phyloP scores from a whole-genome alignment of 1,284 basidiomycete species.

The Marasmius tenuissimus region DNA sequence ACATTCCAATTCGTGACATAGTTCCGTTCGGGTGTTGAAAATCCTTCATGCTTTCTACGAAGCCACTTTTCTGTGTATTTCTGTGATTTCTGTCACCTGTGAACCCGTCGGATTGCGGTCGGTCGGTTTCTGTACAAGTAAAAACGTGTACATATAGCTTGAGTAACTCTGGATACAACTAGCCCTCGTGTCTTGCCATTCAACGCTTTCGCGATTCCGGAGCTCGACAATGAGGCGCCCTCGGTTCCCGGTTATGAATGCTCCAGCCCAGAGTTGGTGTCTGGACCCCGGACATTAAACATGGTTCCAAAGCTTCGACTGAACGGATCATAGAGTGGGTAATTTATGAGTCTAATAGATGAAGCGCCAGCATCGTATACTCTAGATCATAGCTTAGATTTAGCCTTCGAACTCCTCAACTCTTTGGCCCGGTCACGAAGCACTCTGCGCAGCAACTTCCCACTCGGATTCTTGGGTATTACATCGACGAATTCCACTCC shows the following conservation, averaged over 20 bases:
- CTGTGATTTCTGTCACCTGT: too few species aligned
- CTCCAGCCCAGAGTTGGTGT: neutral
- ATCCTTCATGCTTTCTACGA: neutral
- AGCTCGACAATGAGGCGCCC: too few species aligned
- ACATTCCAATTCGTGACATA: neutral
- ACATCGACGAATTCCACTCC: slow-evolving; percentile 54
- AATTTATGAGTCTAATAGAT: neutral
- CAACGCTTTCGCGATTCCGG: too few species aligned
- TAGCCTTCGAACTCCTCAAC: slow-evolving; percentile 16
- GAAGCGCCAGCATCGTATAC: neutral
- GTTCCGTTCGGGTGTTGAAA: neutral
- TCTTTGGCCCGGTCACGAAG: slow-evolving; percentile 51
- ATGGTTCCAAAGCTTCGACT: neutral
- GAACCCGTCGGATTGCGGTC: neutral
- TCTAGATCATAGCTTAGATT: neutral
- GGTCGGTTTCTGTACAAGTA: neutral
- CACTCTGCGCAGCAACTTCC: slow-evolving; percentile 56
- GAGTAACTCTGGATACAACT: neutral
- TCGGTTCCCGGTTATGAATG: neutral
- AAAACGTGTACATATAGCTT: neutral
- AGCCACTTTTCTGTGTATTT: neutral
- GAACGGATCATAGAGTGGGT: neutral
- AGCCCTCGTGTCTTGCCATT: too few species aligned
- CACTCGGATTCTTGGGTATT: slow-evolving; percentile 61
- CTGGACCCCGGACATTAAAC: neutral